Evolutionary conservation across 495 filamentous ascomycete genomes (phyloP).

Genomic region (Xylaria curta): DNA sequence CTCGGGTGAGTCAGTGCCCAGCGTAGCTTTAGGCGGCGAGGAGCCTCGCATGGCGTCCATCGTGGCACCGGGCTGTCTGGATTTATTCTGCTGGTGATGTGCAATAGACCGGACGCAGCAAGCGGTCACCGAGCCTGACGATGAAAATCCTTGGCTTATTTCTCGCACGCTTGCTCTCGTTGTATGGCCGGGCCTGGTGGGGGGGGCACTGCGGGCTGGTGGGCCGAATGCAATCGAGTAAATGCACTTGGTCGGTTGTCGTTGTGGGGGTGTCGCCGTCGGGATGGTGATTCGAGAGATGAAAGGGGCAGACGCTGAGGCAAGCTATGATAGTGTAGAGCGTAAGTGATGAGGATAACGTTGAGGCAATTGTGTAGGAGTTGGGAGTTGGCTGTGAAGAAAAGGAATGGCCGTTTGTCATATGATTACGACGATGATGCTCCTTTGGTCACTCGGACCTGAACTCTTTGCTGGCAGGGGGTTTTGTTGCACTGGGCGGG

Average conservation of each 20-base stretch:
- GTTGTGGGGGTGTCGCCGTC: conserved; percentile 11
- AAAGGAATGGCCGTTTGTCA: neutral
- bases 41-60: conserved; percentile 42
- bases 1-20: conserved; percentile 66
- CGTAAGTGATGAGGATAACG: neutral
- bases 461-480: conserved; percentile 16
- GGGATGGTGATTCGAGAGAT: neutral
- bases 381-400: neutral
- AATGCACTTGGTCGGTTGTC: neutral
- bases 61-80: neutral
- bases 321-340: neutral
- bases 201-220: conserved; percentile 33
- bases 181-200: conserved; percentile 36
- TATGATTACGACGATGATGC: conserved; percentile 8
- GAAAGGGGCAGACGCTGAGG: neutral
- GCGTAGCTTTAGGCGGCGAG: conserved; percentile 36
- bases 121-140: neutral
- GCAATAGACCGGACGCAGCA: neutral
- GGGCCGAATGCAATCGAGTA: conserved; percentile 28
- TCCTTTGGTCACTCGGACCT: conserved; percentile 3
- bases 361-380: neutral
- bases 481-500: neutral
- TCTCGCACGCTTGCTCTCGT: conserved; percentile 28
- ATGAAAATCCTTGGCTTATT: conserved; percentile 21
- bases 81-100: neutral